Evolutionary conservation across 2,329 filamentous ascomycete genomes (phyloP), one percentile per base, ranked within the genome.

Genomic region (Arthrinium phaeospermum): DNA sequence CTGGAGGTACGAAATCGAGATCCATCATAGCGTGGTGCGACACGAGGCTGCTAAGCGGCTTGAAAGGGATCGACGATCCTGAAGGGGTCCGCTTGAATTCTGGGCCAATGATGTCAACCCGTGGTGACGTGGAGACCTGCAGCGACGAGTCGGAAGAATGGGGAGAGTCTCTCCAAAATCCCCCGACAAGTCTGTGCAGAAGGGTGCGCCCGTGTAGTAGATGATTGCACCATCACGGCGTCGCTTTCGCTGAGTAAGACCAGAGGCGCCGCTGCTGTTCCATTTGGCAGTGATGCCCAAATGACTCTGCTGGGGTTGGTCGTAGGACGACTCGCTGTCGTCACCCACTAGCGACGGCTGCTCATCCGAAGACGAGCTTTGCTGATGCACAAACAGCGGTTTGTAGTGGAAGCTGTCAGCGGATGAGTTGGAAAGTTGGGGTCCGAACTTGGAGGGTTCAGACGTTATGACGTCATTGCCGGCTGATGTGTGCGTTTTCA

Each of bases 171-270:
- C 86, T 1, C 86, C 86, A 14, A 84, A 84, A 76, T 95, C 92
- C 1, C 92, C 91, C 22, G 91, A 93, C 4, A 96, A 82, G 79
- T 97, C 94, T 1, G 91, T 95, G 80, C 91, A 96, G 80, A 96
- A 97, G 0, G 89, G 90, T 1, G 92, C 92, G 37, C 92, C 93
- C 73, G 89, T 94, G 80, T 96, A 97, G 78, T 95, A 97, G 24
- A 96, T 94, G 75, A 97, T 92, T 0, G 93, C 91, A 12, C 94
- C 94, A 72, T 93, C 90, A 16, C 90, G 86, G 0, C 85, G 87
- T 37, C 88, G 87, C 79, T 88, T 89, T 77, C 78, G 86, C 80
- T 78, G 83, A 72, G 81, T 87, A 67, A 79, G 85, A 75, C 79
- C 88, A 75, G 84, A 89, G 77, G 75, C 67, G 44, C 84, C 84